These are phyloP conservation scores for Penicillium crustosum DNA, from an alignment of 2,329 filamentous ascomycete genomes.

Conservation along the genomic window DNA sequence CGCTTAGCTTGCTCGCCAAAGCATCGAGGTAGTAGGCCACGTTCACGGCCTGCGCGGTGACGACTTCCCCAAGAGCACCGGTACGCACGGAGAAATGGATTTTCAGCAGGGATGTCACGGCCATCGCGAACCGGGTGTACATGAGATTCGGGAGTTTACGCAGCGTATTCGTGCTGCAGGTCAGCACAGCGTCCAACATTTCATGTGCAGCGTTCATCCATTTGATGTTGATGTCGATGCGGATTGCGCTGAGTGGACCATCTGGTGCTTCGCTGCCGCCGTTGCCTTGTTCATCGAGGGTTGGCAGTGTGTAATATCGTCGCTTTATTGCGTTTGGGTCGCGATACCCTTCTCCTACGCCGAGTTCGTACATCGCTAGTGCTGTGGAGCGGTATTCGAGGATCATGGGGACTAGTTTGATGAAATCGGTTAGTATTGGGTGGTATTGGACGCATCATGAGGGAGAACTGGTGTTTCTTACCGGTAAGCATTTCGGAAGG, in stretches of 20 bases:
- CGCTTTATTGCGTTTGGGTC: constrained; percentile 37
- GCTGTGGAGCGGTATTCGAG: constrained; percentile 33
- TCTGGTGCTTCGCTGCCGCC: constrained; percentile 13
- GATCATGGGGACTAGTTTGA: constrained; percentile 27
- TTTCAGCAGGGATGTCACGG: constrained; percentile 36
- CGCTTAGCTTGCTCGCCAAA: constrained; percentile 31
- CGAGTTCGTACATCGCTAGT: constrained; percentile 37
- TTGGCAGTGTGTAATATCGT: constrained; percentile 36
- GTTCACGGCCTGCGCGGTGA: constrained; percentile 32
- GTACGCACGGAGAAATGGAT: constrained; percentile 37
- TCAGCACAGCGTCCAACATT: constrained; percentile 34
- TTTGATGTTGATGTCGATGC: constrained; percentile 39
- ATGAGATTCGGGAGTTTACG: constrained; percentile 36
- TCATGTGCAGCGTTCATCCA: constrained; percentile 40
- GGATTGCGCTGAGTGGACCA: constrained; percentile 32
- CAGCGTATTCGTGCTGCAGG: constrained; percentile 35
- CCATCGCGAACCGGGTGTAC: constrained; percentile 35
- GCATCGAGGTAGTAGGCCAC: constrained; percentile 34
- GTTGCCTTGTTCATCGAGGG: constrained; percentile 17
- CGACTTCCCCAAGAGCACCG: constrained; percentile 32
- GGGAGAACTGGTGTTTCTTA: constrained; percentile 13
- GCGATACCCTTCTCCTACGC: constrained; percentile 38
- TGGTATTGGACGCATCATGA: neutral
- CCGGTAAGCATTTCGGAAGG: constrained; percentile 32
- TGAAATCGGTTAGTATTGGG: neutral